A percentile compares a stretch with the other conserved stretches of the same genome.
Conservation (phyloP, 2,329 filamentous ascomycete species). For the Penicillium sp. region DNA sequence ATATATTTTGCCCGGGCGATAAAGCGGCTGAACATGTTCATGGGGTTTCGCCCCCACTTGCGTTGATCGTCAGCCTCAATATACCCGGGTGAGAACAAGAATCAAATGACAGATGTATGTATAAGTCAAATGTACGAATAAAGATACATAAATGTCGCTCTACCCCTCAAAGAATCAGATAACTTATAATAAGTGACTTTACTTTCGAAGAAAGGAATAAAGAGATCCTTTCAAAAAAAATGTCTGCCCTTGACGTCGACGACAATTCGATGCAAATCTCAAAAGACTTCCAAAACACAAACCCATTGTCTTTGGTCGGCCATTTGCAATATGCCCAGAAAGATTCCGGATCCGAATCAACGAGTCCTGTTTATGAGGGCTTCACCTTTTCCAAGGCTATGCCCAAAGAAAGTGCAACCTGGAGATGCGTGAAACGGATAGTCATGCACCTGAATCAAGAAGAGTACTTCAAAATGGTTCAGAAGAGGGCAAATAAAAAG, state of each 20-base stretch:
- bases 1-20: not conserved
- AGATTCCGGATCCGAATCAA: not conserved
- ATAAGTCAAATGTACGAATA: too few relatives aligned
- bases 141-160: not conserved
- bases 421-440: slow-evolving; percentile 30
- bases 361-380: slow-evolving; percentile 28
- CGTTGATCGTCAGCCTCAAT: not conserved
- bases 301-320: too few relatives aligned
- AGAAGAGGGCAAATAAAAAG: slow-evolving; percentile 29
- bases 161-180: not conserved
- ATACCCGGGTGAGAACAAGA: not conserved
- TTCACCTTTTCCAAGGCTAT: slow-evolving; percentile 37
- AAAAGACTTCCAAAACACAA: not conserved
- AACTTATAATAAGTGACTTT: too few relatives aligned
- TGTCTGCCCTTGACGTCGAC: not conserved
- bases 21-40: too few relatives aligned
- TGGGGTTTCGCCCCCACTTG: too few relatives aligned
- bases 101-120: too few relatives aligned
- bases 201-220: not conserved
- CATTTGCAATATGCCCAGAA: not conserved
- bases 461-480: slow-evolving; percentile 31
- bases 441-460: slow-evolving; percentile 33
- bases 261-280: not conserved
- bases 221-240: not conserved
- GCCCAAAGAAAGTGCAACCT: slow-evolving; percentile 31